Conservation (phyloP, 1,284 basidiomycete genomes). For the Apiotrichum mycotoxinovorans region DNA sequence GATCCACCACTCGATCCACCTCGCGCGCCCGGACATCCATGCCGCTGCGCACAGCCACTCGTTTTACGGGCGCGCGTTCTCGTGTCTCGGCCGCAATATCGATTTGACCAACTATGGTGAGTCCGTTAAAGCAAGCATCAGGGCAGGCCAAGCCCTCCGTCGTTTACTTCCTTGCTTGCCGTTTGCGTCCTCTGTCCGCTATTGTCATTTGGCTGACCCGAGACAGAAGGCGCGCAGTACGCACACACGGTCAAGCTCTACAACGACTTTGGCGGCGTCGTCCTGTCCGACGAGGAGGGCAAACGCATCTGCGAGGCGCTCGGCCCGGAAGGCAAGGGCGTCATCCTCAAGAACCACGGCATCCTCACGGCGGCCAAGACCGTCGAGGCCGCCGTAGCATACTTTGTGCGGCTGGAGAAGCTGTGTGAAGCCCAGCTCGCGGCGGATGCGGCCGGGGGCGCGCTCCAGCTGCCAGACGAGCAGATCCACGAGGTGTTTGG, state of each 20-base stretch:
- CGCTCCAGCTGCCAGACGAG: conserved; percentile 55
- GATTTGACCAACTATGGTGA: conserved; percentile 58
- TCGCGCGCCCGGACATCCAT: conserved; percentile 60
- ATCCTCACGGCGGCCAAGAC: conserved; percentile 25
- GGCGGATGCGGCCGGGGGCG: conserved; percentile 35
- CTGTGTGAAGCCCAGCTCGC: conserved; percentile 35
- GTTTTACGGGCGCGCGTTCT: conserved; percentile 62
- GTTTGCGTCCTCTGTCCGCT: too few species aligned
- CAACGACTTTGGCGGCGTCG: conserved; percentile 48
- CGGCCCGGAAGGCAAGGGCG: conserved; percentile 41
- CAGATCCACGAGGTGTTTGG: conserved; percentile 59
- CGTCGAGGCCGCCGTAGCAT: conserved; percentile 31
- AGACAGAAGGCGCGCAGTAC: conserved; percentile 29
- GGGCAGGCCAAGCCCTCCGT: not conserved
- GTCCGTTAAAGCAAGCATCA: not conserved
- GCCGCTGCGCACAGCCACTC: conserved; percentile 66
- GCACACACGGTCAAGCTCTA: conserved; percentile 40
- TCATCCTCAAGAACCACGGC: conserved; percentile 46
- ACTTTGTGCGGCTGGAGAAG: conserved; percentile 31
- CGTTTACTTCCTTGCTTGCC: too few species aligned
- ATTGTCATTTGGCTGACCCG: not conserved
- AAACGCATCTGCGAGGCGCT: conserved; percentile 45
- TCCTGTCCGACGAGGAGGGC: conserved; percentile 48
- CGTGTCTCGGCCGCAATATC: conserved; percentile 58
- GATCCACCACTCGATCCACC: conserved; percentile 59